These are phyloP conservation scores for Podila minutissima DNA, from an alignment of 192 early-diverging fungal species.

Conservation along the genomic window DNA sequence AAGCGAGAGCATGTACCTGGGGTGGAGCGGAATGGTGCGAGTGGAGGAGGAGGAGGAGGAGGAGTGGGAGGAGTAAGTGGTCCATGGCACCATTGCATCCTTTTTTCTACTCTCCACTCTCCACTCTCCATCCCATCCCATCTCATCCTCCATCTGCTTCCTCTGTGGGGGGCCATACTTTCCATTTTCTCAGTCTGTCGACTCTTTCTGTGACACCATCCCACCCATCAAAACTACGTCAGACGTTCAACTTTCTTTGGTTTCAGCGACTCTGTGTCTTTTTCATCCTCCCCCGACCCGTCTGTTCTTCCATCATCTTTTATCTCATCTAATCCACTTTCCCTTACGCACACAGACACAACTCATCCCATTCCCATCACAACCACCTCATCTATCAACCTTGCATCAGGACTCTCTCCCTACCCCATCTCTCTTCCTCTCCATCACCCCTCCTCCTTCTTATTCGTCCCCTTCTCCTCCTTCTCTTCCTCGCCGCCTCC, in stretches of 20 bases:
- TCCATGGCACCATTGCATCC: neutral
- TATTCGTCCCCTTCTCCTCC: neutral
- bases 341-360: neutral
- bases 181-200: neutral
- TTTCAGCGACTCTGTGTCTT: slow-evolving; percentile 2
- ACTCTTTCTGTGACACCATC: slow-evolving; percentile 5
- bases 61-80: too few species aligned
- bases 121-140: neutral
- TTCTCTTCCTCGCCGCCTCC: neutral
- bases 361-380: neutral
- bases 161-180: too few species aligned
- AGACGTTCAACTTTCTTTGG: too few species aligned
- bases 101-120: neutral
- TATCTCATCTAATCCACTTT: neutral
- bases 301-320: neutral
- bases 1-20: too few species aligned
- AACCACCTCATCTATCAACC: neutral
- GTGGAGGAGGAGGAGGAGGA: too few species aligned
- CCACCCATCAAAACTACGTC: neutral
- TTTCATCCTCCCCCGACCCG: neutral
- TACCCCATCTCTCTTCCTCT: neutral
- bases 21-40: too few species aligned
- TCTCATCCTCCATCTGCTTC: neutral
- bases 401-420: neutral
- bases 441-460: slow-evolving; percentile 3